Evolutionary conservation across 2,329 filamentous ascomycete genomes (phyloP), one percentile per base, ranked within the genome.

Genomic region (Acarospora socialis): DNA sequence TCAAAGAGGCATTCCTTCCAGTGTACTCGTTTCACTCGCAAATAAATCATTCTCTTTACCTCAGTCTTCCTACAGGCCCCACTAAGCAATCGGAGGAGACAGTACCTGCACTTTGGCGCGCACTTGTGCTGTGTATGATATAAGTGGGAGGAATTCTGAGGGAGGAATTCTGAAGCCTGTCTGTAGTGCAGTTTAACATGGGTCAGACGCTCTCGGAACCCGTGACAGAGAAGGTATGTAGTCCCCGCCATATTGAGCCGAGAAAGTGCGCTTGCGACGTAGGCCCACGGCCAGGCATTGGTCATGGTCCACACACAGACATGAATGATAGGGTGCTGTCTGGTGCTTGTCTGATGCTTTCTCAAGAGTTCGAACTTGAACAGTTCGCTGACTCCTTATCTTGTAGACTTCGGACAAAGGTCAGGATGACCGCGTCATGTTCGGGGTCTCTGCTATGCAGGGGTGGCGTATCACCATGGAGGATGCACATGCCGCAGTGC

Each of bases 381-480:
- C 12, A 12, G 17, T 6, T 29, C 10, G 10, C 14, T 6, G 21
- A 16, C 33, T 40, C 28, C 31, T 23, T 17, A 26, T 15, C 26
- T 16, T 31, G 29, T 28, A 95, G 90, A 68, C 76, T 62, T 98
- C 90, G 51, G 77, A 79, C 56, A 76, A 76, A 54, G 86, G 86
- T 60, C 77, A 83, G 63, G 86, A 95, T 81, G 84, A 92, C 44
- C 77, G 82, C 54, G 75, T 93, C 54, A 62, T 90, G 54, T 98
- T 81, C 59, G 90, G 90, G 53, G 76, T 95, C 45, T 98, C 90
- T 45, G 84, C 84, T 60, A 98, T 98, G 90, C 90, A 98, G 63
- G 90, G 90, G 66, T 98, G 90, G 90, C 81, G 90, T 64, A 95
- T 98, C 63, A 93, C 82, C 66, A 98, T 98, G 90, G 90, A 98